phyloP scores from a whole-genome alignment of 371 early-diverging fungal species.

The Rhizopus microsporus region DNA sequence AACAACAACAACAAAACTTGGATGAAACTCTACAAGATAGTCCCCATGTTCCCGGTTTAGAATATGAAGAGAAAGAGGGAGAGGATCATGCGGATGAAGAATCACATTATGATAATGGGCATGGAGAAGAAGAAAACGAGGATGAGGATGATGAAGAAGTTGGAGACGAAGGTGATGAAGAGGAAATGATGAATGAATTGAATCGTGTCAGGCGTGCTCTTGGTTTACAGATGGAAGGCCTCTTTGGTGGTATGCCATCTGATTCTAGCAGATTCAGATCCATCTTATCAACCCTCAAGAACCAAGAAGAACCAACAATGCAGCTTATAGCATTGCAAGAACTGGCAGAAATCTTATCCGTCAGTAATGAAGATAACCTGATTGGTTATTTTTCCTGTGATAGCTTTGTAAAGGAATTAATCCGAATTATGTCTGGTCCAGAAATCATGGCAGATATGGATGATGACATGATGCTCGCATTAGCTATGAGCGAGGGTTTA shows the following conservation, averaged over 20 bases:
- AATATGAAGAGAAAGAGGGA: conserved; percentile 6
- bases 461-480: conserved; percentile 49
- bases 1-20: neutral
- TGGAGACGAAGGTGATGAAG: conserved; percentile 36
- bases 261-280: conserved; percentile 46
- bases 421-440: conserved; percentile 55
- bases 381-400: conserved; percentile 59
- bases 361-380: conserved; percentile 70
- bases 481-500: conserved; percentile 48
- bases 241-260: conserved; percentile 51
- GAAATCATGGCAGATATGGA: conserved; percentile 30
- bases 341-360: conserved; percentile 66
- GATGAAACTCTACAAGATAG: neutral
- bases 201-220: conserved; percentile 40
- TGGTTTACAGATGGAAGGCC: conserved; percentile 48
- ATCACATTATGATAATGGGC: conserved; percentile 23
- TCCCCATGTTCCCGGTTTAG: neutral
- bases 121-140: conserved; percentile 26
- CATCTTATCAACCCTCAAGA: conserved; percentile 53
- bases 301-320: conserved; percentile 58
- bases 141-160: conserved; percentile 31
- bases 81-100: conserved; percentile 24
- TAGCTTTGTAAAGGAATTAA: conserved; percentile 59
- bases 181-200: conserved; percentile 46
- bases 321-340: conserved; percentile 70